Conservation (phyloP, 805 yeast species). For the Clavispora asparagi region DNA sequence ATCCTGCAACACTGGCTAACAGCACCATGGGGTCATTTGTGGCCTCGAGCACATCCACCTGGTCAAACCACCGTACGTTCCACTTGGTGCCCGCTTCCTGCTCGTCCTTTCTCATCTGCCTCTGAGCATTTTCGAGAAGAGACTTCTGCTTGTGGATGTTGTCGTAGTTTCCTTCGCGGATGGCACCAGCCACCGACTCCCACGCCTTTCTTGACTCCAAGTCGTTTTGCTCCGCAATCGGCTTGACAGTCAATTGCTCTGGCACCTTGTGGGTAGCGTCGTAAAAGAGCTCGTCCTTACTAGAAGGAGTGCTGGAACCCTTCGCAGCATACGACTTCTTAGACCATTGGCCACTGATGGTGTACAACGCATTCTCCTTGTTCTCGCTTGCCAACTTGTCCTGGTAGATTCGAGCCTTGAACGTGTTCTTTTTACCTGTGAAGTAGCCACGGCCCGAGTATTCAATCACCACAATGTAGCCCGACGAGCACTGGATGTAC, state of each 20-base stretch:
- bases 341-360: constrained; percentile 92
- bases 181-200: constrained; percentile 85
- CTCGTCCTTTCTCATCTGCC: constrained; percentile 76
- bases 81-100: constrained; percentile 57
- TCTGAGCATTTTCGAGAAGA: constrained; percentile 75
- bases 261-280: constrained; percentile 51
- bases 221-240: constrained; percentile 71
- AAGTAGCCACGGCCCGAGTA: constrained; percentile 93
- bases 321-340: constrained; percentile 60
- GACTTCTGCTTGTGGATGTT: constrained; percentile 72
- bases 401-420: constrained; percentile 76
- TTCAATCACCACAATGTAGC: constrained; percentile 68
- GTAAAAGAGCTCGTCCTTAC: constrained; percentile 51
- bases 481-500: constrained; percentile 77
- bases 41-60: constrained; percentile 22
- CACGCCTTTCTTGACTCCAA: constrained; percentile 89
- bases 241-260: constrained; percentile 66
- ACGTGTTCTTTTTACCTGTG: constrained; percentile 88
- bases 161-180: constrained; percentile 68
- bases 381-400: constrained; percentile 43
- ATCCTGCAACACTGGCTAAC: constrained; percentile 41
- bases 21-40: constrained; percentile 29
- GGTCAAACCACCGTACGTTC: constrained; percentile 79
- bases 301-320: constrained; percentile 46
- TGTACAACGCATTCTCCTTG: constrained; percentile 64